Base-by-base conservation (phyloP, 805 yeast species). In the Pichia thaimueangensis region DNA sequence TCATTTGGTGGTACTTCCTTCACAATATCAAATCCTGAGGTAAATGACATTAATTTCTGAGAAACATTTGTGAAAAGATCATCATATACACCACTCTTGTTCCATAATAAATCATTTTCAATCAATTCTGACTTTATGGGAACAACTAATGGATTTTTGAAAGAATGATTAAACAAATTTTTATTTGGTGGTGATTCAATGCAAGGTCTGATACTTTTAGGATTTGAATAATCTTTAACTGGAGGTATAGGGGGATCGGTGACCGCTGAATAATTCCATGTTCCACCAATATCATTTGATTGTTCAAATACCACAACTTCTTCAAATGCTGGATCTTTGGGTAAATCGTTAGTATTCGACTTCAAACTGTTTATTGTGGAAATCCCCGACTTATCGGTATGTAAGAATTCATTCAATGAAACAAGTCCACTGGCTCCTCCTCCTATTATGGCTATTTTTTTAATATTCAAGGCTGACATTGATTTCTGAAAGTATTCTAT, bases 41-140 rank as follows among this genome's bases (percentile, higher is more conserved):
- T 63, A 45, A 59, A 68, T 25, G 68, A 47, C 47, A 67, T 65
- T 43, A 63, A 60, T 25, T 64, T 49, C 16, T 62, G 41, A 2
- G 72, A 67, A 25, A 69, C 58, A 46, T 69, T 69, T 22, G 74
- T 68, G 54, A 59, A 69, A 15, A 69, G 52, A 36, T 58, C 53
- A 3, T 60, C 56, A 43, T 57, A 69, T 4, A 67, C 42, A 10
- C 39, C 48, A 36, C 48, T 42, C 58, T 30, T 62, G 46, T 37
- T 42, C 47, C 47, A 43, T 22, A 46, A 16, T 2, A 33, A 4
- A 15, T 28, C 17, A n/a, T 22, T 31, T 27, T 28, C 21, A 3
- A 25, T 22, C 9, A 33, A 12, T 5, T 30, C 35, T 13, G 27
- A 7, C n/a, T n/a, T 20, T n/a, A 42, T 19, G 13, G 48, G 39